phyloP scores from a whole-genome alignment of 192 early-diverging fungal genomes.

The Pilobolus umbonatus region DNA sequence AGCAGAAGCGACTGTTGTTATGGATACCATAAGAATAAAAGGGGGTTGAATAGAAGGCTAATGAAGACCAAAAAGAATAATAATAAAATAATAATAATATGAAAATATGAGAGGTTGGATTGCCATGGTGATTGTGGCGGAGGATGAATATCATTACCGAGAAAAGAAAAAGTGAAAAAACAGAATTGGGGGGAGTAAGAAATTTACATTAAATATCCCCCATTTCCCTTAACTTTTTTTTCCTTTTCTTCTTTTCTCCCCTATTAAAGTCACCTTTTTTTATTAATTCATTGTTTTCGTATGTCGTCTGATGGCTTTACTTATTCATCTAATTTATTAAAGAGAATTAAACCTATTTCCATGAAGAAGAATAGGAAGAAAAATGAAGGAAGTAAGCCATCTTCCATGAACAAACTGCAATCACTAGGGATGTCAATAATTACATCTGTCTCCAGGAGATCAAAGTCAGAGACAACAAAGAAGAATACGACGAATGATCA shows the following conservation, averaged over 20 bases:
- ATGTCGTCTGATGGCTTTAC: neutral
- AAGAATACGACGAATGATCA: neutral
- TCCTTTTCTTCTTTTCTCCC: neutral
- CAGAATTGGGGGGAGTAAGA: neutral
- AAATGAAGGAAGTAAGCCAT: neutral
- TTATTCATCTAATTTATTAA: slow-evolving; percentile 7
- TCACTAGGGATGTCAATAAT: slow-evolving; percentile 8
- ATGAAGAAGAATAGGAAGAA: neutral
- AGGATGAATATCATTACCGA: neutral
- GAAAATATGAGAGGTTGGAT: neutral
- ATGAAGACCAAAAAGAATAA: neutral
- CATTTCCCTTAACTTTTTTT: neutral
- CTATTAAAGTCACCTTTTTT: neutral
- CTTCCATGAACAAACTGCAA: slow-evolving; percentile 8
- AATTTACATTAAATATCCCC: neutral
- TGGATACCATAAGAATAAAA: too few relatives aligned
- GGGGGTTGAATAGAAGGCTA: too few relatives aligned
- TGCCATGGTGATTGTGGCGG: too few relatives aligned
- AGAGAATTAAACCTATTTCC: slow-evolving; percentile 3
- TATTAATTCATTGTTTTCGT: neutral
- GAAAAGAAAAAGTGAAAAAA: neutral
- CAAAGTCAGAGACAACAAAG: neutral
- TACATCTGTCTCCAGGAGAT: slow-evolving; percentile 9
- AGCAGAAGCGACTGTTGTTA: slow-evolving; percentile 63
- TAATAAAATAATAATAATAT: neutral